Evolutionary conservation across 2,329 filamentous ascomycete species (phyloP).

Genomic region (Bipolaris bicolor): DNA sequence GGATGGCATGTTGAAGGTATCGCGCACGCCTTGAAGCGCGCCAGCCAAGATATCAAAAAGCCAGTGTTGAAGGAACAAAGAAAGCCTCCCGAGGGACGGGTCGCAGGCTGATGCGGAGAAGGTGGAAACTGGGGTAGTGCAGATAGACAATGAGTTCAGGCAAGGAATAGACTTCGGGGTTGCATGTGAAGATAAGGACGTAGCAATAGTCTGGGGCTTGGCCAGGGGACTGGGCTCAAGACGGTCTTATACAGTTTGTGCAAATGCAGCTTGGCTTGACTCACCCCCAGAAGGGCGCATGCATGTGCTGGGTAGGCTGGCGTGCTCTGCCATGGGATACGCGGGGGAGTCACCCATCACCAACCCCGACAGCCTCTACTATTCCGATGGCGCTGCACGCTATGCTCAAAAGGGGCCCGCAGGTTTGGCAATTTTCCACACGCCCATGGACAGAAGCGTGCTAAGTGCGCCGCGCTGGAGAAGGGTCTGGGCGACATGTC

Average conservation of each 20-base stretch:
- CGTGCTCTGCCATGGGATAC: conserved; percentile 23
- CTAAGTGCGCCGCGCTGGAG: background rate
- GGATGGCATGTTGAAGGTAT: conserved; percentile 28
- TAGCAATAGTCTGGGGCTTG: background rate
- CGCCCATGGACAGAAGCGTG: background rate
- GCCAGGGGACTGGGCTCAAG: conserved; percentile 8
- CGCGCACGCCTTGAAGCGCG: conserved; percentile 17
- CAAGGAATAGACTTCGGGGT: conserved; percentile 7
- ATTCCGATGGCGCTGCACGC: conserved; percentile 10
- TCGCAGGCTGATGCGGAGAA: conserved; percentile 27
- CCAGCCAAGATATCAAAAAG: conserved; percentile 16
- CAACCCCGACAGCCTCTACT: conserved; percentile 15
- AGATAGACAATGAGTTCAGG: background rate
- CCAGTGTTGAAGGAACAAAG: conserved; percentile 16
- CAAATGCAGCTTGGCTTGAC: conserved; percentile 23
- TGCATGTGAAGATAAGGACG: conserved; percentile 11
- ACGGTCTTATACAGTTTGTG: conserved; percentile 27
- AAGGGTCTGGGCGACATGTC: conserved; percentile 7
- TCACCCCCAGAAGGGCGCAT: conserved; percentile 26
- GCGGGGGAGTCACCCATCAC: conserved; percentile 13
- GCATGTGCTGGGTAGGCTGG: conserved; percentile 18
- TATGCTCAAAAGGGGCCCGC: conserved; percentile 7
- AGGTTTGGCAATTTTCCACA: background rate
- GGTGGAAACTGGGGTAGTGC: conserved; percentile 13
- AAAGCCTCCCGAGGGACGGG: background rate